Percentiles rank a stretch among this genome's conserved stretches.
These are phyloP conservation scores for Trichoderma sp. DNA, from an alignment of 2,329 filamentous ascomycete species.

Conservation along the genomic window DNA sequence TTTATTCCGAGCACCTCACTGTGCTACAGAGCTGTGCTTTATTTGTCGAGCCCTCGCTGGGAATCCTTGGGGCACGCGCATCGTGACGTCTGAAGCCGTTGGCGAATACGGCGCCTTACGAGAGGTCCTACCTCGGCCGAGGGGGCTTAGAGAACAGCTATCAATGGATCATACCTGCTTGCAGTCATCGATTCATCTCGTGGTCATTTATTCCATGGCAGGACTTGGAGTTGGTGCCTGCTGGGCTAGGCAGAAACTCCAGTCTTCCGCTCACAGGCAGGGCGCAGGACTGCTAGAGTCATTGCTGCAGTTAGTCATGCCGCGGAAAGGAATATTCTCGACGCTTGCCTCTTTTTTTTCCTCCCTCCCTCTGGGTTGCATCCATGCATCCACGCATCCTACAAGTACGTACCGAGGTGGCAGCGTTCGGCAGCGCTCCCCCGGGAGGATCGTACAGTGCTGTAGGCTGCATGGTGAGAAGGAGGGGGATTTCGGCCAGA, in stretches of 20 bases:
- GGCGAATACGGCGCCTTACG: background rate
- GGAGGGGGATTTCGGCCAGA: background rate
- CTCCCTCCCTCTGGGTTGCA: background rate
- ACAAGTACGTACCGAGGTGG: background rate
- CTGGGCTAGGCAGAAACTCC: conserved; percentile 6
- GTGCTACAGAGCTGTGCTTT: background rate
- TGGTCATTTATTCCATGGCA: background rate
- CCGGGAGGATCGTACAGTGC: background rate
- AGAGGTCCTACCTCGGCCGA: background rate
- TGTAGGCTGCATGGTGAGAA: background rate
- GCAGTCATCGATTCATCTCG: background rate
- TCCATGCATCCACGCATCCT: background rate
- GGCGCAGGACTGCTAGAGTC: background rate
- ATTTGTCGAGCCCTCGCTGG: too few species aligned
- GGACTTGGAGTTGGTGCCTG: background rate
- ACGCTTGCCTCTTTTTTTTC: background rate
- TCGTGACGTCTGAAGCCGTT: background rate
- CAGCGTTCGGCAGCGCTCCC: background rate
- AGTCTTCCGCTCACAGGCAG: background rate
- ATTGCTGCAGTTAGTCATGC: background rate
- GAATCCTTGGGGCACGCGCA: background rate
- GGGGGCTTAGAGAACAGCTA: background rate
- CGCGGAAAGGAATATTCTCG: background rate
- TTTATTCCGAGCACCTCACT: background rate
- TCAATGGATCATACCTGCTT: too few species aligned